phyloP scores from a whole-genome alignment of 108 stramenopile species.

The Cyclotella kingstonii region DNA sequence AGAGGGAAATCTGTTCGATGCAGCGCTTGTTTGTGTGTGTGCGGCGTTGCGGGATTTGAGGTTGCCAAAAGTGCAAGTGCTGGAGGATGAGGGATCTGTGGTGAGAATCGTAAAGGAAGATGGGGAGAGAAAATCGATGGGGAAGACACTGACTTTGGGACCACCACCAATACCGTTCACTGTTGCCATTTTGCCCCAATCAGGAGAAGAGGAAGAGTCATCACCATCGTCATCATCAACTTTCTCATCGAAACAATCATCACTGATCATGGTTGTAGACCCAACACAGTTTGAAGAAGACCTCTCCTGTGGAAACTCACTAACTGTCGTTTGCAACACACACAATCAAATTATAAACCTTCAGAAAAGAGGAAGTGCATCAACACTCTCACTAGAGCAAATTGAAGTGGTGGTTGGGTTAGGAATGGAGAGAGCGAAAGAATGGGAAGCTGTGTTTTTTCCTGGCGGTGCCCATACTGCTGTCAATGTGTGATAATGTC shows the following conservation, averaged over 20 bases:
- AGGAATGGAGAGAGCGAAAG: conserved; percentile 35
- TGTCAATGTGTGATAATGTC: background rate
- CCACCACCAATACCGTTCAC: conserved; percentile 33
- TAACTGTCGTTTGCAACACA: conserved; percentile 40
- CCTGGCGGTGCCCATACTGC: background rate
- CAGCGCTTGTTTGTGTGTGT: conserved; percentile 55
- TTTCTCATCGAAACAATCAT: too few species aligned
- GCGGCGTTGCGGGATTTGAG: conserved; percentile 69
- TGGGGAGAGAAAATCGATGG: background rate
- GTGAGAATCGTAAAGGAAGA: conserved; percentile 2
- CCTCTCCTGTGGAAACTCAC: conserved; percentile 23
- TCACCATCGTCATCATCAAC: too few species aligned
- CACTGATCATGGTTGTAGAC: conserved; percentile 25
- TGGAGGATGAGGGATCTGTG: conserved; percentile 22
- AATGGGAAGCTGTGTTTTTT: conserved; percentile 13
- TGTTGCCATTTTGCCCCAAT: conserved; percentile 28
- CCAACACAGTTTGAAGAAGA: conserved; percentile 44
- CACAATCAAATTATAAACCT: conserved; percentile 28
- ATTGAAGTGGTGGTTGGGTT: conserved; percentile 27
- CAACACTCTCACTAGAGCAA: conserved; percentile 22
- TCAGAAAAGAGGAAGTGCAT: conserved; percentile 33
- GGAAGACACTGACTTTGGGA: conserved; percentile 32
- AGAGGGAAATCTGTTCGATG: conserved; percentile 67
- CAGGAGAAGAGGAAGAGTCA: background rate
- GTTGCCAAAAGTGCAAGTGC: conserved; percentile 53